Conservation (phyloP, 805 yeast species). For the Nakazawaea ernobii region DNA sequence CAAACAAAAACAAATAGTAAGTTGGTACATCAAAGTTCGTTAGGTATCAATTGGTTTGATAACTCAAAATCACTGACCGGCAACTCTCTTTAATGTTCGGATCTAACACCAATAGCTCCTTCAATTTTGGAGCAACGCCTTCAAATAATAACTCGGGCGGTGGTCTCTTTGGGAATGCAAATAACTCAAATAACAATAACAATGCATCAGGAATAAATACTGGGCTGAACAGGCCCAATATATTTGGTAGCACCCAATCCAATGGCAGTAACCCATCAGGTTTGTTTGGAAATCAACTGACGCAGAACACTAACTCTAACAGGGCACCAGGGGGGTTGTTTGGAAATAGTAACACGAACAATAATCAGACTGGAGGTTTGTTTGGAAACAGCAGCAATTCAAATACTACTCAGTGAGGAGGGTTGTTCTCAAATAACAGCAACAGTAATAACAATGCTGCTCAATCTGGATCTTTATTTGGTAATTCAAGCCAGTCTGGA, state of each 20-base stretch:
- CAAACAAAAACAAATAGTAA: background rate
- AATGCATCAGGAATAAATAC: background rate
- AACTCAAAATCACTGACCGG: background rate
- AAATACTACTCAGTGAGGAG: constrained; percentile 5
- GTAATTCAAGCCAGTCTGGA: constrained; percentile 14
- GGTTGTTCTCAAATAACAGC: constrained; percentile 16
- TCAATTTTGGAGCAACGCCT: constrained; percentile 25
- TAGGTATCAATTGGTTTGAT: background rate
- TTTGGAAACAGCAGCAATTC: constrained; percentile 17
- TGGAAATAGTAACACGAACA: constrained; percentile 16
- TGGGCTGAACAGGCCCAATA: background rate
- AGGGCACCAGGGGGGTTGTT: constrained; percentile 25
- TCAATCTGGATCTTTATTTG: constrained; percentile 21
- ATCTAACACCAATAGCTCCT: constrained; percentile 14
- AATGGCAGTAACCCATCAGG: background rate
- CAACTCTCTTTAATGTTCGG: constrained; percentile 6
- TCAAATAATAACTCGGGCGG: constrained; percentile 14
- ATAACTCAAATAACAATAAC: constrained; percentile 8
- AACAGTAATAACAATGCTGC: constrained; percentile 4
- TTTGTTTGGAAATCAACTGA: background rate
- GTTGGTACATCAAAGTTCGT: background rate
- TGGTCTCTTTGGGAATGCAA: constrained; percentile 19
- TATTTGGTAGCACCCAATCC: background rate
- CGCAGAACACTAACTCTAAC: constrained; percentile 10
- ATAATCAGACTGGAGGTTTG: constrained; percentile 16